Evolutionary conservation across 495 filamentous ascomycete genomes (phyloP), one percentile per base, ranked within the genome.

Genomic region (Penicillium lagena): DNA sequence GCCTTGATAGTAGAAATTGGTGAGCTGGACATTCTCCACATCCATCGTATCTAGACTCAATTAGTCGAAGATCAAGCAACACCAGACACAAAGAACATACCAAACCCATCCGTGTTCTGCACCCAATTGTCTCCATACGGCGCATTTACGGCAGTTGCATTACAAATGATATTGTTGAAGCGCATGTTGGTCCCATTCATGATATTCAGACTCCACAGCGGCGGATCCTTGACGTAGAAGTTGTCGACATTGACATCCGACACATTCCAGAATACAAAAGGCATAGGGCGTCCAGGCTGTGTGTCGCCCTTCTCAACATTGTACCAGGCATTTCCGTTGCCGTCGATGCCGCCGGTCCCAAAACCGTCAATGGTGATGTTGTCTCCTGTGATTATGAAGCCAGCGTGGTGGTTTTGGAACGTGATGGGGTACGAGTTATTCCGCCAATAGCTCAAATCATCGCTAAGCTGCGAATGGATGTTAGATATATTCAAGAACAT

Each of bases 201-300:
- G 45, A 81, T 77, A 52, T 79, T 79, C 36, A 78, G 46, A 28
- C 56, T 54, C 77, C 75, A 79, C 7, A 81, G 59, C 28, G 59
- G 75, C n/a, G 75, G 72, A 32, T 81, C 59, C 43, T 68, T 71
- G 56, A 79, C 58, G 29, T 61, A 69, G 56, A 81, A 79, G 42
- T 77, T 72, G 15, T 68, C 60, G 12, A 80, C 75, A 12, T 58
- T 59, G 15, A 79, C 75, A 41, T 76, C 62, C 28, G 68, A 72
- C 4, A 77, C 71, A 52, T 80, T 81, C 77, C 77, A 81, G 39
- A 75, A 74, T 0, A 81, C 78, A 42, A 81, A 79, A 1, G 78
- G 76, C 76, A 81, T 81, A 1, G 76, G 76, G 27, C 76, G 59
- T 12, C 76, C 74, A 14, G 68, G 64, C 49, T 68, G 64, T 0